Evolutionary conservation across 164 flowering plant species (phyloP).

Genomic region (Amborella trichopoda): DNA sequence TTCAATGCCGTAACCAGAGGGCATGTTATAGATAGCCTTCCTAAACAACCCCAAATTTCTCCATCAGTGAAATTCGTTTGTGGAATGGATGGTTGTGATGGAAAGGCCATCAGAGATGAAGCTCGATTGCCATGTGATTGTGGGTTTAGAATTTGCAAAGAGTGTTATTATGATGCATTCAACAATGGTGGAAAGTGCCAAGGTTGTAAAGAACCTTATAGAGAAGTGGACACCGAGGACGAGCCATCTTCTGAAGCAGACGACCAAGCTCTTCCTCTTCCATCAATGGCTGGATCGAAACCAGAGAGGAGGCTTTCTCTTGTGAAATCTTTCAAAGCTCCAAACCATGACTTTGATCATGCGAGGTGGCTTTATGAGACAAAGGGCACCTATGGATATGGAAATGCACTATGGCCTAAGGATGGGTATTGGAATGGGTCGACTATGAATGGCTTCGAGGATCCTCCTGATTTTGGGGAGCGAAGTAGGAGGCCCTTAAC

Average conservation of each 20-base stretch:
- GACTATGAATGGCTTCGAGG: conserved; percentile 35
- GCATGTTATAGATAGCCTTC: conserved; percentile 42
- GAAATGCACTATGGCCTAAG: conserved; percentile 86
- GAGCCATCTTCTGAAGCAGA: conserved; percentile 34
- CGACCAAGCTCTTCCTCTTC: conserved; percentile 59
- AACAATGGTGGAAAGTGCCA: conserved; percentile 51
- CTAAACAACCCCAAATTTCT: conserved; percentile 9
- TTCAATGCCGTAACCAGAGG: conserved; percentile 59
- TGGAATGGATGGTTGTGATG: conserved; percentile 73
- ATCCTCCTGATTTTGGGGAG: conserved; percentile 66
- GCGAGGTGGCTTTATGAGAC: conserved; percentile 77
- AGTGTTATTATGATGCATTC: conserved; percentile 53
- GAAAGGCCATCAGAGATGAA: conserved; percentile 26
- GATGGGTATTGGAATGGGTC: conserved; percentile 51
- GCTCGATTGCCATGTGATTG: conserved; percentile 38
- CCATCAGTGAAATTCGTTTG: conserved; percentile 24
- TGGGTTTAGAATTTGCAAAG: conserved; percentile 65
- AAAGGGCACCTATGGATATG: conserved; percentile 89
- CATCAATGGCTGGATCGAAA: conserved; percentile 37
- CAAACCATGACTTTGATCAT: conserved; percentile 74
- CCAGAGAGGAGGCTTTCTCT: conserved; percentile 46
- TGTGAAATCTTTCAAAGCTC: conserved; percentile 59
- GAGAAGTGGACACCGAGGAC: conserved; percentile 24
- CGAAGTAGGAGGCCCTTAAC: conserved; percentile 58
- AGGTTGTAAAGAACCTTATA: conserved; percentile 69